These are phyloP conservation scores for Myriangium duriaei DNA, from an alignment of 2,329 filamentous ascomycete genomes.

Conservation along the genomic window DNA sequence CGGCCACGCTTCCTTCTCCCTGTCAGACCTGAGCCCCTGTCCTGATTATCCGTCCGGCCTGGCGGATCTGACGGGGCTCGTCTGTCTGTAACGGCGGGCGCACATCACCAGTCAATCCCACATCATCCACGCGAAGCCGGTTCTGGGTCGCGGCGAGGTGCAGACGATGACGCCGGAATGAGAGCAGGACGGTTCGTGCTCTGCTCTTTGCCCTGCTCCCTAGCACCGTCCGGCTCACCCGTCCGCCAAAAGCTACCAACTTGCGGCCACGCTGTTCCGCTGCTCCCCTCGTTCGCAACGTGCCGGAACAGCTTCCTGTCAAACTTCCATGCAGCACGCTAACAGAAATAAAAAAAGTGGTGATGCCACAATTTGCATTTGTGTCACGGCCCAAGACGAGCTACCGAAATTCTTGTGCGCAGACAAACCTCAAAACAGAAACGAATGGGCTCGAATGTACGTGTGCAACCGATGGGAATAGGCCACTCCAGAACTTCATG, in stretches of 20 bases:
- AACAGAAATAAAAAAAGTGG: constrained; percentile 1
- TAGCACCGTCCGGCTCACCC: constrained; percentile 5
- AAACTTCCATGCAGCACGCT: constrained; percentile 8
- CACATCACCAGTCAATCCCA: too few relatives aligned
- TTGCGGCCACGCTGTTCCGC: too few relatives aligned
- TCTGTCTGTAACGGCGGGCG: background rate
- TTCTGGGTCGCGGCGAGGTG: background rate
- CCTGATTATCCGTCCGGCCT: background rate
- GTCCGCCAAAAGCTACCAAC: constrained; percentile 8
- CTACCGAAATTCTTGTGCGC: too few relatives aligned
- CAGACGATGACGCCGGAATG: constrained; percentile 6
- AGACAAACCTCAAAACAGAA: too few relatives aligned
- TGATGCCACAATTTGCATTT: too few relatives aligned
- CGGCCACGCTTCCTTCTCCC: too few relatives aligned
- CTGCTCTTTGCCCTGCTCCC: background rate
- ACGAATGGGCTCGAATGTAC: too few relatives aligned
- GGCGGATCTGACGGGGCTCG: background rate
- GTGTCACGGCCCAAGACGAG: too few relatives aligned
- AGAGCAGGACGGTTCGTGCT: background rate
- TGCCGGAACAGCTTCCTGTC: constrained; percentile 4
- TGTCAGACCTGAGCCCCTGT: background rate
- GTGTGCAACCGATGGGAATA: too few relatives aligned
- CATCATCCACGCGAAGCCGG: too few relatives aligned
- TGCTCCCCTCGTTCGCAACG: constrained; percentile 2
- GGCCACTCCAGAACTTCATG: too few relatives aligned